Evolutionary conservation across 768 basidiomycete genomes (phyloP).

Genomic region (Termitomyces sp.): DNA sequence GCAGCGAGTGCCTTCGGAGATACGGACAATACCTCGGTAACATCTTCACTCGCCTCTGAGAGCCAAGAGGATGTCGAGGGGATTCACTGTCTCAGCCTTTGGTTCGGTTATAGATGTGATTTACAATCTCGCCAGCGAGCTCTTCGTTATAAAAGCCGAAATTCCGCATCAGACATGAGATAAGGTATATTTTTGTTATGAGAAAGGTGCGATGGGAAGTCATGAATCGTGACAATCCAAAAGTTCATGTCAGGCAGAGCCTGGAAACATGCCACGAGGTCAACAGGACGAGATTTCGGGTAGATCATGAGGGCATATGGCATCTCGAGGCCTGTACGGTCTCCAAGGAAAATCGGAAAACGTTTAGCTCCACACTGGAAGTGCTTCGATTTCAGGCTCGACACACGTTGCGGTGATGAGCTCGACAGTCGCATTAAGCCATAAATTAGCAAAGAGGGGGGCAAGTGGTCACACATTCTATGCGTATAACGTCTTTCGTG

Average conservation of each 20-base stretch:
- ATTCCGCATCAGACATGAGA: not conserved
- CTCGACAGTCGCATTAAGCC: slow-evolving; percentile 9
- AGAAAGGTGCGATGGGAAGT: not conserved
- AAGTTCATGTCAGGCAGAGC: slow-evolving; percentile 7
- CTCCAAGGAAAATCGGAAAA: slow-evolving; percentile 16
- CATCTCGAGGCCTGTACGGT: not conserved
- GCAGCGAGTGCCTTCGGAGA: slow-evolving; percentile 3
- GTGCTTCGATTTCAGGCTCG: slow-evolving; percentile 1
- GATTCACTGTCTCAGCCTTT: slow-evolving; percentile 4
- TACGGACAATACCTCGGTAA: not conserved
- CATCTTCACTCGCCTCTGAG: slow-evolving; percentile 5
- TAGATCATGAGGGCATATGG: slow-evolving; percentile 11
- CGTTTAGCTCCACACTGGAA: slow-evolving; percentile 1
- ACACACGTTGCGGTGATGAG: slow-evolving; percentile 4
- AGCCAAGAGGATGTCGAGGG: slow-evolving; percentile 7
- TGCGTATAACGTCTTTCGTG: not conserved
- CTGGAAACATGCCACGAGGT: slow-evolving; percentile 13
- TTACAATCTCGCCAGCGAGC: slow-evolving; percentile 13
- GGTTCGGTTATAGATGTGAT: slow-evolving; percentile 14
- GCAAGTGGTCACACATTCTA: slow-evolving; percentile 4
- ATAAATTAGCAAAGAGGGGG: slow-evolving; percentile 6
- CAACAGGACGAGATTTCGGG: slow-evolving; percentile 6
- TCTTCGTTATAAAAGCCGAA: slow-evolving; percentile 18
- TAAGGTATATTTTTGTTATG: not conserved
- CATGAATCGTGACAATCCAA: no score